Conservation (phyloP, 441 rosid species). For the Rhodomyrtus psidioides region DNA sequence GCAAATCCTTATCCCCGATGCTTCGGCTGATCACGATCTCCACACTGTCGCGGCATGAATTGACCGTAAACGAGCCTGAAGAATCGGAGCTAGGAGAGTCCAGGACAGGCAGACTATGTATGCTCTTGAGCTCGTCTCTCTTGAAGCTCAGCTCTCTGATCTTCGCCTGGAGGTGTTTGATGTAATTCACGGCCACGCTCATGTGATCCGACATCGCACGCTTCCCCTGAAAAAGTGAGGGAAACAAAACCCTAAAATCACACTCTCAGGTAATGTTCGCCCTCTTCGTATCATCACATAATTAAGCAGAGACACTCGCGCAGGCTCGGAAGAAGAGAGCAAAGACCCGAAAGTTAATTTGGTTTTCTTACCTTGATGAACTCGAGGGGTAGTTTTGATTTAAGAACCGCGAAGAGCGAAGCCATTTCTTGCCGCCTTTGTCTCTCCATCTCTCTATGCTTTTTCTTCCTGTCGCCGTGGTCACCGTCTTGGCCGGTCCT, state of each 20-base stretch:
- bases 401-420: background rate
- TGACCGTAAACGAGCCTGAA: background rate
- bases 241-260: background rate
- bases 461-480: background rate
- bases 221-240: background rate
- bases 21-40: background rate
- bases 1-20: background rate
- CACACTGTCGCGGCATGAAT: background rate
- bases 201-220: constrained; percentile 11
- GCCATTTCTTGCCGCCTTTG: constrained; percentile 13
- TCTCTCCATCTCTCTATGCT: constrained; percentile 5
- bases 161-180: background rate
- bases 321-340: background rate
- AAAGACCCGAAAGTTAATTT: background rate
- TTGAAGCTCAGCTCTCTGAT: background rate
- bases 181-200: background rate
- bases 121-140: constrained; percentile 6
- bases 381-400: constrained; percentile 5
- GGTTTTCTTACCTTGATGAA: background rate
- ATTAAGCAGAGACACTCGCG: background rate
- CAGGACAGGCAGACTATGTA: background rate
- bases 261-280: too few species aligned
- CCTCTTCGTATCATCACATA: background rate
- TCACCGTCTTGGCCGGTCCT: background rate
- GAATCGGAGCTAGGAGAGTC: background rate